phyloP scores from a whole-genome alignment of 2,329 filamentous ascomycete genomes.

The Rosellinia necatrix region DNA sequence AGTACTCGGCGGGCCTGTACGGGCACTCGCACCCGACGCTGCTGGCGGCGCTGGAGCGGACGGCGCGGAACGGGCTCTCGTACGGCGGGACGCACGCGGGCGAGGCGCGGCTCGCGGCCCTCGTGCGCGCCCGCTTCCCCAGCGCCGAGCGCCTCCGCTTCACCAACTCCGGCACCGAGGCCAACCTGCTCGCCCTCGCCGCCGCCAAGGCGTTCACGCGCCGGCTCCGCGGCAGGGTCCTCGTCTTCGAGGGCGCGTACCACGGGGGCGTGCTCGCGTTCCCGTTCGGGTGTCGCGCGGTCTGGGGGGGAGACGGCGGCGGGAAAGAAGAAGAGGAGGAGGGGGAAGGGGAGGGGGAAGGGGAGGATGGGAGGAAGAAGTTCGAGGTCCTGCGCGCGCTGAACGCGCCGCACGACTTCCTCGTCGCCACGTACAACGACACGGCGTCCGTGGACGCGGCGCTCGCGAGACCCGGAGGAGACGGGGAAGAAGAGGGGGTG shows the following conservation, averaged over 20 bases:
- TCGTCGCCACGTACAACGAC: conserved; percentile 68
- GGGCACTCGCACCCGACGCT: conserved; percentile 67
- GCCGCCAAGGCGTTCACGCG: conserved; percentile 27
- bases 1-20: conserved; percentile 68
- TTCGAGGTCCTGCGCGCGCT: conserved; percentile 20
- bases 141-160: conserved; percentile 21
- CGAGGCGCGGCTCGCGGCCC: conserved; percentile 21
- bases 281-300: conserved; percentile 17
- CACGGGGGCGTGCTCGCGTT: conserved; percentile 25
- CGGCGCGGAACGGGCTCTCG: conserved; percentile 17
- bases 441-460: conserved; percentile 49
- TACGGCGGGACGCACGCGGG: conserved; percentile 26
- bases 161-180: conserved; percentile 31
- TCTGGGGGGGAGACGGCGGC: neutral
- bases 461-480: conserved; percentile 40
- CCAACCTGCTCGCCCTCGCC: conserved; percentile 25
- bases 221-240: conserved; percentile 3
- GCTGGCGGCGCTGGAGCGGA: conserved; percentile 50
- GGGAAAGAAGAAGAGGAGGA: neutral
- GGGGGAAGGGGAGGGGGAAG: neutral
- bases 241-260: conserved; percentile 29
- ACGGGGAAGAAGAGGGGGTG: conserved; percentile 45
- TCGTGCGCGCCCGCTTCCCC: conserved; percentile 18
- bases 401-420: conserved; percentile 51
- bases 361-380: neutral